Conservation (phyloP, 768 basidiomycete species). For the Lactarius evosmus region DNA sequence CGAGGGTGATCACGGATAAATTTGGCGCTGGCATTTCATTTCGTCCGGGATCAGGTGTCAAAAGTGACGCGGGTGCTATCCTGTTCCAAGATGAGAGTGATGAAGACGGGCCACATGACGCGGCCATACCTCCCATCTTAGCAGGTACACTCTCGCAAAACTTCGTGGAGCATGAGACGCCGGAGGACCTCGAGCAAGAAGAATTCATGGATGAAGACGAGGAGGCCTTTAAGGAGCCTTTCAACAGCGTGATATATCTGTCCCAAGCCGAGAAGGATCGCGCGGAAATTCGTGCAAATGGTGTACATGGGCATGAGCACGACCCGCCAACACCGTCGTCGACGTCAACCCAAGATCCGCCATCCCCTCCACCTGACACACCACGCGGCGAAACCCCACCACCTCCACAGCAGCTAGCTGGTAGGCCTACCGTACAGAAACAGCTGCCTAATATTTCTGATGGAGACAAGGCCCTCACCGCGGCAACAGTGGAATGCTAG, state of each 20-base stretch:
- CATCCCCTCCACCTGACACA: constrained; percentile 24
- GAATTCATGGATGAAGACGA: constrained; percentile 38
- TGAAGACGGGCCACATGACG: constrained; percentile 41
- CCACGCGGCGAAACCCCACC: constrained; percentile 47
- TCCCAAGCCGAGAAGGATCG: constrained; percentile 37
- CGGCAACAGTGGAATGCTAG: constrained; percentile 59
- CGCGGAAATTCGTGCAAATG: constrained; percentile 28
- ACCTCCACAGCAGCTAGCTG: constrained; percentile 43
- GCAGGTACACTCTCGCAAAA: constrained; percentile 43
- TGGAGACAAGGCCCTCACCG: constrained; percentile 53
- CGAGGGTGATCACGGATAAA: constrained; percentile 21
- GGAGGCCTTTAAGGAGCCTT: constrained; percentile 26
- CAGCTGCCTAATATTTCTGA: constrained; percentile 51
- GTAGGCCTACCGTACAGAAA: constrained; percentile 45
- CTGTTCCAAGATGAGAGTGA: constrained; percentile 68
- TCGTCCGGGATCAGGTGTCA: constrained; percentile 50
- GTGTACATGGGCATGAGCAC: constrained; percentile 16
- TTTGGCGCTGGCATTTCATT: constrained; percentile 55
- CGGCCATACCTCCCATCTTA: constrained; percentile 14
- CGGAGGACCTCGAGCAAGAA: constrained; percentile 59
- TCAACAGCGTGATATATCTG: constrained; percentile 34
- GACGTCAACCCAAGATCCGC: constrained; percentile 39
- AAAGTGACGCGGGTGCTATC: constrained; percentile 47
- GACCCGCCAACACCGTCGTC: constrained; percentile 26
- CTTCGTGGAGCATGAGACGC: constrained; percentile 55